A percentile compares a stretch with the other conserved stretches of the same genome.
These are phyloP conservation scores for Solanum hybrid DNA, from an alignment of 305 asterid species.

Conservation along the genomic window DNA sequence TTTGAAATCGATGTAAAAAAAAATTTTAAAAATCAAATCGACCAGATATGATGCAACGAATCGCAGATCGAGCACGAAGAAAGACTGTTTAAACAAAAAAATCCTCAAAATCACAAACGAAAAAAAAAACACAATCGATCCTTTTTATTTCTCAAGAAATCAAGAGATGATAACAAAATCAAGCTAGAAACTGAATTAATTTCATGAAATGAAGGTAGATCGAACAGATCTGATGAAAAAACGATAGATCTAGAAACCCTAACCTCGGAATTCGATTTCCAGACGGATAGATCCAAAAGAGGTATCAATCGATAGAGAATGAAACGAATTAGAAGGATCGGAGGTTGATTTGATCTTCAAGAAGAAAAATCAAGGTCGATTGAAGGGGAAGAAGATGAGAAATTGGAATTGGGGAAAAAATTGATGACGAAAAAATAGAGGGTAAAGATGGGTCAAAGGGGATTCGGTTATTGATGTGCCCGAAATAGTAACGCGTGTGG, in stretches of 20 bases:
- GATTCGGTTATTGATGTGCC: constrained; percentile 1
- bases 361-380: not conserved
- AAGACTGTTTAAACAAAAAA: not conserved
- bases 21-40: not conserved
- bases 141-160: not conserved
- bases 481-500: not conserved
- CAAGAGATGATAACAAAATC: not conserved
- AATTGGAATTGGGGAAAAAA: not conserved
- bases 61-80: not conserved
- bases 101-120: not conserved
- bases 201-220: not conserved
- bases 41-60: not conserved
- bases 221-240: constrained; percentile 2
- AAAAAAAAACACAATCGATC: not conserved
- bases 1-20: not conserved
- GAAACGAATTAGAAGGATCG: not conserved
- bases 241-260: constrained; percentile 3
- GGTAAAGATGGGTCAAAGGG: constrained; percentile 7
- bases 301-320: not conserved
- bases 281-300: not conserved
- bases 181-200: not conserved
- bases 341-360: not conserved
- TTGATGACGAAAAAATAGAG: constrained; percentile 8
- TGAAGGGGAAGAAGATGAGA: not conserved
- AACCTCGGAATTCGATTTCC: constrained; percentile 1